A percentile compares a stretch with the other conserved stretches of the same genome.
Conservation (phyloP, 805 yeast genomes). For the Komagataella pseudopastoris region DNA sequence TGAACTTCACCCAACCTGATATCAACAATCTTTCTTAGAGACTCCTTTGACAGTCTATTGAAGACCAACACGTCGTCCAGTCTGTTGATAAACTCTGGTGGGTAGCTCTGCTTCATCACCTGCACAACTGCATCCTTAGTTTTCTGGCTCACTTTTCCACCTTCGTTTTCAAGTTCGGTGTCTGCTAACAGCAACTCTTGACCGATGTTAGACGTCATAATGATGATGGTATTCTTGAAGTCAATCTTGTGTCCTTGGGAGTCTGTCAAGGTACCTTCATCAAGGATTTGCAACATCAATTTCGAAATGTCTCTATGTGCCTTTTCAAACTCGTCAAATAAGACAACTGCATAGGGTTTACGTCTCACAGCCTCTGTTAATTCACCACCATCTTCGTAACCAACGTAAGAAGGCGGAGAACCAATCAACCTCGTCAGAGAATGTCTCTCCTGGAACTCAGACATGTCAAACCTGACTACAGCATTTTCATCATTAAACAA, state of each 20-base stretch:
- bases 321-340: slow-evolving; percentile 94
- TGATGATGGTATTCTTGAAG: slow-evolving; percentile 87
- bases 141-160: slow-evolving; percentile 40
- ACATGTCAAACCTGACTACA: slow-evolving; percentile 91
- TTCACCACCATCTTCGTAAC: slow-evolving; percentile 94
- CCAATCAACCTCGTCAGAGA: slow-evolving; percentile 86
- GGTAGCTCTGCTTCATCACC: slow-evolving; percentile 57
- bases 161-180: slow-evolving; percentile 28
- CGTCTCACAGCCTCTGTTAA: slow-evolving; percentile 92
- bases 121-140: slow-evolving; percentile 51
- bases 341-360: slow-evolving; percentile 84
- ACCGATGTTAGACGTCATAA: slow-evolving; percentile 95
- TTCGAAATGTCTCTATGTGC: slow-evolving; percentile 96
- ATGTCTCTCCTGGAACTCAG: slow-evolving; percentile 94
- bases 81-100: slow-evolving; percentile 93
- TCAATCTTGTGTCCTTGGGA: slow-evolving; percentile 92
- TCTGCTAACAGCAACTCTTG: slow-evolving; percentile 77
- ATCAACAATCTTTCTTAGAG: slow-evolving; percentile 71
- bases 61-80: slow-evolving; percentile 89
- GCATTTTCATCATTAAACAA: slow-evolving; percentile 80
- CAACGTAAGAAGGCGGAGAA: slow-evolving; percentile 97
- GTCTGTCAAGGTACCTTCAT: slow-evolving; percentile 91
- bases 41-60: slow-evolving; percentile 71
- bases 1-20: slow-evolving; percentile 74
- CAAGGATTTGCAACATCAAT: slow-evolving; percentile 79